These are phyloP conservation scores for Angomonas desouzai DNA, from an alignment of 208 protist genomes.

Conservation along the genomic window DNA sequence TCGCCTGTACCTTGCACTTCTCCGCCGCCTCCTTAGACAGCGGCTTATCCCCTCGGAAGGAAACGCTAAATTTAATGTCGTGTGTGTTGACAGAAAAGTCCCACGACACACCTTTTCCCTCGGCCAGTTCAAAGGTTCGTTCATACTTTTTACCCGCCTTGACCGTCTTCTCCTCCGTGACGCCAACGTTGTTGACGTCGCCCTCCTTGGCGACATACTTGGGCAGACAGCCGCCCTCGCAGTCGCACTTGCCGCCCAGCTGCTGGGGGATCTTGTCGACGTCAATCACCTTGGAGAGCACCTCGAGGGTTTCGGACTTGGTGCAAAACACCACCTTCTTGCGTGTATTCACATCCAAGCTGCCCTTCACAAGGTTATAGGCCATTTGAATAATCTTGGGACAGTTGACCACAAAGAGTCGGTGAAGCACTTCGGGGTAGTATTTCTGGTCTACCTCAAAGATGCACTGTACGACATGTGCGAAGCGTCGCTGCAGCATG, in stretches of 20 bases:
- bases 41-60: constrained; percentile 10
- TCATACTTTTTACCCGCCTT: constrained; percentile 40
- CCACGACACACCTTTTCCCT: constrained; percentile 20
- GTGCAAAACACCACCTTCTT: constrained; percentile 67
- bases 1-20: not conserved
- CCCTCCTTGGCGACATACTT: constrained; percentile 19
- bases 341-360: constrained; percentile 57
- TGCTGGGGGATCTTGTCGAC: constrained; percentile 56
- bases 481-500: constrained; percentile 40
- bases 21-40: not conserved
- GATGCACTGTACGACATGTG: constrained; percentile 38
- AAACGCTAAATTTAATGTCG: constrained; percentile 27
- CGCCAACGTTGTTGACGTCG: constrained; percentile 14
- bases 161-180: constrained; percentile 35
- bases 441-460: constrained; percentile 68
- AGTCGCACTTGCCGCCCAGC: constrained; percentile 51
- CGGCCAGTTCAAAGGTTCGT: constrained; percentile 12
- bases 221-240: constrained; percentile 52
- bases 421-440: constrained; percentile 74
- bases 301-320: constrained; percentile 34
- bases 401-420: constrained; percentile 70
- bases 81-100: constrained; percentile 20
- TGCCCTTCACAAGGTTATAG: constrained; percentile 50
- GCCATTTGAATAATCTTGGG: constrained; percentile 41
- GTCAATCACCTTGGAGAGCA: constrained; percentile 54